These are phyloP conservation scores for Moricandia arvensis DNA, from an alignment of 345 rosid species.

Conservation along the genomic window DNA sequence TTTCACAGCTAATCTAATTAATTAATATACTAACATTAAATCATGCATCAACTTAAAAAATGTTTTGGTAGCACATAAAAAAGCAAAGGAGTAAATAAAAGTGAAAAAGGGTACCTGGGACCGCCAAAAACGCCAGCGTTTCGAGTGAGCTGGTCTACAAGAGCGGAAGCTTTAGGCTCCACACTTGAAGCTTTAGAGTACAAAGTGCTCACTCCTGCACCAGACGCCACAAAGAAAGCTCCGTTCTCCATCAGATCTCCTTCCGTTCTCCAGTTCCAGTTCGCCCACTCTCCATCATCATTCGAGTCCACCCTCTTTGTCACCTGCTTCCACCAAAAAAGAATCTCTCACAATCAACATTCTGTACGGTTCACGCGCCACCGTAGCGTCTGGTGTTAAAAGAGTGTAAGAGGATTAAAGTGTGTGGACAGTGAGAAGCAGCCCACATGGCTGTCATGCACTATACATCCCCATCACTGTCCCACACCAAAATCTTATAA, in stretches of 20 bases:
- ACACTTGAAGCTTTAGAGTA: conserved; percentile 68
- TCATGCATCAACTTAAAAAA: neutral
- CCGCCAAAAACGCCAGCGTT: conserved; percentile 72
- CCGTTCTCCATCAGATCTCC: conserved; percentile 83
- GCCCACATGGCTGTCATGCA: conserved; percentile 39
- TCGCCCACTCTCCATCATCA: conserved; percentile 66
- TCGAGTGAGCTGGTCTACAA: conserved; percentile 56
- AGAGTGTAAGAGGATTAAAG: neutral
- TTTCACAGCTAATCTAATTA: conserved; percentile 20
- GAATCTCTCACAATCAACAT: neutral
- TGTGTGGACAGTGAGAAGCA: conserved; percentile 19
- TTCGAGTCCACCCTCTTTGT: conserved; percentile 80
- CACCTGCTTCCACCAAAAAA: conserved; percentile 44
- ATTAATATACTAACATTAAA: neutral
- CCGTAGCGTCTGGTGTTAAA: conserved; percentile 17
- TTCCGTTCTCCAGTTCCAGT: conserved; percentile 87
- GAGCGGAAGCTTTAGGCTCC: conserved; percentile 65
- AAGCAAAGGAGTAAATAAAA: neutral
- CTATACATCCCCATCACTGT: conserved; percentile 27
- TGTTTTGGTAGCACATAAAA: neutral
- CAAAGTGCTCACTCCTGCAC: conserved; percentile 48
- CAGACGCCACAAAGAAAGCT: conserved; percentile 85
- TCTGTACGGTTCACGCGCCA: neutral
- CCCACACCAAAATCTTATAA: conserved; percentile 16
- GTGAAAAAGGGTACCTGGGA: conserved; percentile 45